Base-by-base conservation (phyloP, 257 asterid species). In the Solanum chaucha region DNA sequence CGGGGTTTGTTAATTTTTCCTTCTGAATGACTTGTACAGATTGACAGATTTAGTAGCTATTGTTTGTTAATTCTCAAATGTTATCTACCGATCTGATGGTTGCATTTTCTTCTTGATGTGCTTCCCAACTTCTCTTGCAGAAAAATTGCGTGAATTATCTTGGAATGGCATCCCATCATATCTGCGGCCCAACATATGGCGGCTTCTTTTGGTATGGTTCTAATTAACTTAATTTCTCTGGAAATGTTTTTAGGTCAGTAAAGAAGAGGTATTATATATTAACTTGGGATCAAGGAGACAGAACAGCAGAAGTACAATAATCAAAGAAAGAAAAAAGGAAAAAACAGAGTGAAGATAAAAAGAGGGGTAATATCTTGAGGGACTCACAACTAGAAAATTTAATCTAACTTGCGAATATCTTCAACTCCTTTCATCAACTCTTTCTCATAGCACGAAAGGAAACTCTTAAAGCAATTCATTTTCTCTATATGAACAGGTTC, bases 111-210 rank as follows among this genome's bases (percentile, higher is more conserved):
- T 10, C 83, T 40, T 46, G 34, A 75, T 5, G 51, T 19, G 55
- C 13, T 22, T n/a, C 55, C 40, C 89, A 86, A 81, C 74, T 72
- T 87, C 85, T 83, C 84, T 28, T 91, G 93, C 95, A 96, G 99
- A 97, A 89, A 97, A 94, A 89, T 86, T 97, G 89, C 99, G 99
- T 64, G 99, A 96, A 86, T 88, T 95, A 86, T 93, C 99, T 86
- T 97, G 99, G 99, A 97, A 96, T 92, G 99, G 99, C 82, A 93
- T 97, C 86, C 99, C 99, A 36, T 92, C 95, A 26, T 92, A 97
- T 93, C 71, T 95, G 90, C 98, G 99, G 68, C 99, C 99, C 67
- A 92, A 92, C 44, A 94, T 97, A 30, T 97, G 99, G 99, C 91
- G 98, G 88, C 98, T 97, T 92, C 97, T 97, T 87, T 92, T 97